Percentiles rank a stretch among this genome's conserved stretches.
These are phyloP conservation scores for Malbranchea cinnamomea DNA, from an alignment of 2,329 filamentous ascomycete species.

Conservation along the genomic window DNA sequence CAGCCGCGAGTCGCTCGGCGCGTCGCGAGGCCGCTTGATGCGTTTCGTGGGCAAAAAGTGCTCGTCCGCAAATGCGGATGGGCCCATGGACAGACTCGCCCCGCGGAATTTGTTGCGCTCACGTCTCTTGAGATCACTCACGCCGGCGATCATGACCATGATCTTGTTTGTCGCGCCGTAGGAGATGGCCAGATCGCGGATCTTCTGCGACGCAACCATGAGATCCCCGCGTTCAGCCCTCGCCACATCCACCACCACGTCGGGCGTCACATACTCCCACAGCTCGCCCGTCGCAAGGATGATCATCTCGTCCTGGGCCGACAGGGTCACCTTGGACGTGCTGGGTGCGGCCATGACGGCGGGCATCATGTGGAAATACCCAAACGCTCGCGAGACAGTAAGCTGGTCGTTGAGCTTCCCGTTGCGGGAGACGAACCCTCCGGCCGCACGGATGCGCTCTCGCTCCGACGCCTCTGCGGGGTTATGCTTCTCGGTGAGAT, in stretches of 20 bases:
- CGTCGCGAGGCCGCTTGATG: constrained; percentile 43
- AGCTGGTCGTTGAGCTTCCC: constrained; percentile 85
- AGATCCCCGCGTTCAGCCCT: constrained; percentile 74
- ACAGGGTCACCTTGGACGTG: constrained; percentile 61
- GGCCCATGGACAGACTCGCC: constrained; percentile 73
- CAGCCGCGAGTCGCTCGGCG: constrained; percentile 67
- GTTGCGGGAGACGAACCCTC: constrained; percentile 88
- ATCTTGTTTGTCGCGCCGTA: constrained; percentile 90
- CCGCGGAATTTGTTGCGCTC: constrained; percentile 62
- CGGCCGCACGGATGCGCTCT: constrained; percentile 80
- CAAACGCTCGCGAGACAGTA: constrained; percentile 86
- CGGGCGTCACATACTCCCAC: constrained; percentile 86
- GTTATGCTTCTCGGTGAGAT: constrained; percentile 83
- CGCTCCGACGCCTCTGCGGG: constrained; percentile 75
- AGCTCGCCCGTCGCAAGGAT: constrained; percentile 81
- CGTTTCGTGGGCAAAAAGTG: constrained; percentile 50
- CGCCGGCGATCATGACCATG: constrained; percentile 97
- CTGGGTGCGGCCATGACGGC: constrained; percentile 84
- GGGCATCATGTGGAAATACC: constrained; percentile 84
- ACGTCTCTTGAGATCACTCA: constrained; percentile 76
- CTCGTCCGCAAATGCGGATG: constrained; percentile 52
- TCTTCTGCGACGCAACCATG: constrained; percentile 88
- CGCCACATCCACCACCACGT: constrained; percentile 82
- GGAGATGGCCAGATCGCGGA: constrained; percentile 86
- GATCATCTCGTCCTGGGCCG: constrained; percentile 85